These are phyloP conservation scores for Beauveria pseudobassiana DNA, from an alignment of 2,329 filamentous ascomycete species.

Conservation along the genomic window DNA sequence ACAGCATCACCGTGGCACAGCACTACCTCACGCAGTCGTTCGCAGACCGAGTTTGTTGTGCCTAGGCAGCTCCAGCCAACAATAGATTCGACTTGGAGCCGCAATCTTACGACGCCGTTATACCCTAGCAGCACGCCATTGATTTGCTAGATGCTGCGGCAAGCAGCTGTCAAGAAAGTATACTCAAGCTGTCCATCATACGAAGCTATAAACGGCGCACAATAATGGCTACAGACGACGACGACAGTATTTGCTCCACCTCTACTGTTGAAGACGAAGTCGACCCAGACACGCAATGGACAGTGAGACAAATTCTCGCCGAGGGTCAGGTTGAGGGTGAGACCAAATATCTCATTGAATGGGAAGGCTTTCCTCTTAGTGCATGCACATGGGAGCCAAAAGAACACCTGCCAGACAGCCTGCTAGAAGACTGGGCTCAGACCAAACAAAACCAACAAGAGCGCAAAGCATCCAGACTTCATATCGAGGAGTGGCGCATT, in stretches of 20 bases:
- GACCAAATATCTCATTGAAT: conserved; percentile 28
- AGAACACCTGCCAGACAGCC: conserved; percentile 31
- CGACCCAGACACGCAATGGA: conserved; percentile 38
- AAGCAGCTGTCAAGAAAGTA: not conserved
- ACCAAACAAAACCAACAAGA: conserved; percentile 29
- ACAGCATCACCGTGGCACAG: not conserved
- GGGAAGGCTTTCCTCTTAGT: conserved; percentile 27
- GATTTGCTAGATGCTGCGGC: not conserved
- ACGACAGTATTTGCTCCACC: conserved; percentile 24
- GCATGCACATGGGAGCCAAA: conserved; percentile 44
- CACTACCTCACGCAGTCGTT: not conserved
- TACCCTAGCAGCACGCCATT: not conserved
- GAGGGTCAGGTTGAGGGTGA: conserved; percentile 27
- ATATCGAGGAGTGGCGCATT: conserved; percentile 29
- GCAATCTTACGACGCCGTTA: not conserved
- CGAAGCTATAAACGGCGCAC: not conserved
- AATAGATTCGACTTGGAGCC: not conserved
- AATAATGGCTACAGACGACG: conserved; percentile 17
- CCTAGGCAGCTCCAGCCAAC: not conserved
- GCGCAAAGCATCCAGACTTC: conserved; percentile 28
- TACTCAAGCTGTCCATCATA: not conserved
- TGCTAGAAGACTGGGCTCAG: conserved; percentile 36
- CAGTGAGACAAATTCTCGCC: conserved; percentile 44
- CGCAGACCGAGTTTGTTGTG: not conserved
- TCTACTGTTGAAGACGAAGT: conserved; percentile 26